Evolutionary conservation across 768 basidiomycete genomes (phyloP).

Genomic region (Phaeotremella fagi): DNA sequence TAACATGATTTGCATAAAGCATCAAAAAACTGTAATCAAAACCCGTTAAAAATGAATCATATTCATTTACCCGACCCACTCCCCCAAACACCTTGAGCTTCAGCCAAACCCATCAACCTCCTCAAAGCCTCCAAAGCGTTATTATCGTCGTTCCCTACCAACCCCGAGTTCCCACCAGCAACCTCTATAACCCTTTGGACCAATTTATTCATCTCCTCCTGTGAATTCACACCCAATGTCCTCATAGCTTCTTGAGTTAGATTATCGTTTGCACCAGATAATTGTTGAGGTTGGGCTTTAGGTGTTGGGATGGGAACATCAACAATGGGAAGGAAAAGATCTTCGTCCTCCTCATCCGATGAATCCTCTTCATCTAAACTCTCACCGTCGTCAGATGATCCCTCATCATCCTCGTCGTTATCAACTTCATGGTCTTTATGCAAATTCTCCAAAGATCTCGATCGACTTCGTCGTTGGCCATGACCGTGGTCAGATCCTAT

Average conservation of each 20-base stretch:
- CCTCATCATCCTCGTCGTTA: neutral
- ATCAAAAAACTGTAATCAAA: no score
- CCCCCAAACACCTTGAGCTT: neutral
- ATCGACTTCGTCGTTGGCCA: neutral
- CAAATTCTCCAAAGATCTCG: no score
- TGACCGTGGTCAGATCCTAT: constrained; percentile 7
- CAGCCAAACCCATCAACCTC: neutral
- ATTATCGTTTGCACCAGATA: neutral
- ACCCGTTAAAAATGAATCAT: neutral
- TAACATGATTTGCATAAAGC: no score
- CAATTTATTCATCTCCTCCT: constrained; percentile 18
- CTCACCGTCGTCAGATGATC: neutral
- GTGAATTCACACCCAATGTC: constrained; percentile 22
- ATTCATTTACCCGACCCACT: neutral
- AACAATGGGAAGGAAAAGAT: constrained; percentile 27
- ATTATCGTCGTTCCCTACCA: neutral
- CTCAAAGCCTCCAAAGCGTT: neutral
- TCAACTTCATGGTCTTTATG: neutral
- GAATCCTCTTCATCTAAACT: neutral
- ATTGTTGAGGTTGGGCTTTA: neutral
- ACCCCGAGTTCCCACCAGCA: neutral
- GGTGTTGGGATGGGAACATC: constrained; percentile 21
- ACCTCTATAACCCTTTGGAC: constrained; percentile 24
- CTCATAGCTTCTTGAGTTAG: constrained; percentile 23
- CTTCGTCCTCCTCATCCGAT: constrained; percentile 23